Conservation (phyloP, 2,329 filamentous ascomycete genomes). For the Pestalotiopsis sp. region DNA sequence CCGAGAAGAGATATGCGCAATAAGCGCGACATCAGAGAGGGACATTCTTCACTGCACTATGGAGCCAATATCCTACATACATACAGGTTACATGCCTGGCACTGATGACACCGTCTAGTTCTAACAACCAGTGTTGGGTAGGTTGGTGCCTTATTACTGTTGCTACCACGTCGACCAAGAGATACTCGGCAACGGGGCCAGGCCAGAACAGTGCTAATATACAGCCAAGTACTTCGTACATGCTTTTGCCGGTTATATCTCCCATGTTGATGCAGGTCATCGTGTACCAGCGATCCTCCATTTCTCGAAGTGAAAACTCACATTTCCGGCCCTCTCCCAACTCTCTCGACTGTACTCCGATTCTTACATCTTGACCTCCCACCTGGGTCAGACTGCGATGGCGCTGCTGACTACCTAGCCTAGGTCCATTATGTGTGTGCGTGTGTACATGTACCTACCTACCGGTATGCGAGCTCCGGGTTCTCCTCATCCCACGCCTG, state of each 20-base stretch:
- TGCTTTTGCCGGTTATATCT: no score
- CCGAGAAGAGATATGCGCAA: background rate
- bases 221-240: no score
- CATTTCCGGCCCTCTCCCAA: no score
- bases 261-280: no score
- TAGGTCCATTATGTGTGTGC: background rate
- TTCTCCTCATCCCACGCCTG: constrained; percentile 27
- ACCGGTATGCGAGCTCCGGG: constrained; percentile 17
- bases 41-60: background rate
- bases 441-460: background rate
- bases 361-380: no score
- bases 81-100: no score
- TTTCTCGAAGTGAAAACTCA: no score
- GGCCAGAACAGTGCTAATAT: no score
- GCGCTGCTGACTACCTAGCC: background rate
- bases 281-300: no score
- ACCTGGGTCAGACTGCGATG: background rate
- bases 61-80: background rate
- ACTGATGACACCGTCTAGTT: no score
- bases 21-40: background rate
- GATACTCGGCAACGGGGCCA: no score
- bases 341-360: no score
- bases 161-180: background rate
- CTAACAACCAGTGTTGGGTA: background rate
- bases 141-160: background rate